phyloP scores from a whole-genome alignment of 2,329 filamentous ascomycete genomes.

The Chaetomium sp. region DNA sequence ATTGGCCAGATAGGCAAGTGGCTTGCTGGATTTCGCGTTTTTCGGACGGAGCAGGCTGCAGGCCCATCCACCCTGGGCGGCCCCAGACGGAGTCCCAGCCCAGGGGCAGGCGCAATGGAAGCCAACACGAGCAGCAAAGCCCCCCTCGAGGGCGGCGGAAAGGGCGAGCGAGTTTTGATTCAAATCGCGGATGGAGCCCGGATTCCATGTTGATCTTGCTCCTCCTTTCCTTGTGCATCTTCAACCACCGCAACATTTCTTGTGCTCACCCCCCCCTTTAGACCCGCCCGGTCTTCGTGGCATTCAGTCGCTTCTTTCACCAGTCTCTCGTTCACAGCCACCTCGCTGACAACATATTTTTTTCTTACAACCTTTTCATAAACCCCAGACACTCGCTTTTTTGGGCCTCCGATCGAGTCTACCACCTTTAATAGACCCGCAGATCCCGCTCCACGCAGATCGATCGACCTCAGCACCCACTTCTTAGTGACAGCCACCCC shows the following conservation, averaged over 20 bases:
- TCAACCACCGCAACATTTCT: background rate
- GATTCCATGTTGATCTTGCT: background rate
- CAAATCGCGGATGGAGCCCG: slow-evolving; percentile 14
- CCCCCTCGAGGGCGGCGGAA: background rate
- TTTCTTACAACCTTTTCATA: background rate
- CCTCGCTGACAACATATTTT: background rate
- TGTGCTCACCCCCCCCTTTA: background rate
- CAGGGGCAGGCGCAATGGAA: background rate
- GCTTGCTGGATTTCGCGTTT: slow-evolving; percentile 2
- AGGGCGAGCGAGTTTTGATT: slow-evolving; percentile 8
- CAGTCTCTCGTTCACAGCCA: slow-evolving; percentile 16
- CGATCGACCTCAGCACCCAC: background rate
- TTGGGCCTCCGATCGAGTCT: background rate
- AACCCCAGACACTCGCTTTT: slow-evolving; percentile 4
- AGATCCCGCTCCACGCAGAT: background rate
- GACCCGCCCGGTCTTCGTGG: slow-evolving; percentile 11
- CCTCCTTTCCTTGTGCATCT: background rate
- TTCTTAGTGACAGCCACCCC: background rate
- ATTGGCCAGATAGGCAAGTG: slow-evolving; percentile 11
- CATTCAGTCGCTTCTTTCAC: slow-evolving; percentile 13
- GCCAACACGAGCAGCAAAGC: slow-evolving; percentile 6
- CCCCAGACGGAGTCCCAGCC: background rate
- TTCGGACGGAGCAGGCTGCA: background rate
- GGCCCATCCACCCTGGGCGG: slow-evolving; percentile 1
- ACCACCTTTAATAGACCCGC: slow-evolving; percentile 4